phyloP scores from a whole-genome alignment of 768 basidiomycete genomes.

The Termitomyces sp. region DNA sequence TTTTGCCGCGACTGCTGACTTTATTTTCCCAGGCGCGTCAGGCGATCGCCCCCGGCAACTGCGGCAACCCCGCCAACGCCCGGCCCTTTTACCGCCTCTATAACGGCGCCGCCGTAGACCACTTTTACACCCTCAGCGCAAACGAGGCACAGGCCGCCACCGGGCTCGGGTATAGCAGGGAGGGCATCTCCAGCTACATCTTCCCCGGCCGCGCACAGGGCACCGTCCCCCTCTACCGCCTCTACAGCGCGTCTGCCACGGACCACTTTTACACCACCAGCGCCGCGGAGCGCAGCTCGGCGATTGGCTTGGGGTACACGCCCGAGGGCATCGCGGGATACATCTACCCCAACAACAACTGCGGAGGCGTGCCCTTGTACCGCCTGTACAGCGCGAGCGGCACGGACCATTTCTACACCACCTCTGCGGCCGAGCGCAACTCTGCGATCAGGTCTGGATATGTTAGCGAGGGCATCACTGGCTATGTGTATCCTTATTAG shows the following conservation, averaged over 20 bases:
- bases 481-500: conserved; percentile 7
- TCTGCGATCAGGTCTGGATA: conserved; percentile 1
- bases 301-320: conserved; percentile 7
- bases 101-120: conserved; percentile 2
- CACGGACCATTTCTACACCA: conserved; percentile 20
- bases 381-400: conserved; percentile 11
- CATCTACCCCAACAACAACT: conserved; percentile 8
- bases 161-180: not conserved
- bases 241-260: conserved; percentile 7
- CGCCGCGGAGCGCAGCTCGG: conserved; percentile 10
- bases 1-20: too few relatives aligned
- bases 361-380: conserved; percentile 14
- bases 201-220: conserved; percentile 2
- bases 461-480: conserved; percentile 5
- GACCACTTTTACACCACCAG: conserved; percentile 21
- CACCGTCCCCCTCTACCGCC: conserved; percentile 18
- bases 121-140: conserved; percentile 11
- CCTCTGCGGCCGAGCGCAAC: conserved; percentile 5
- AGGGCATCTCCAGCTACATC: conserved; percentile 12
- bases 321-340: conserved; percentile 15
- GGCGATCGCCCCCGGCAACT: not conserved
- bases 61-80: not conserved
- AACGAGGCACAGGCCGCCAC: conserved; percentile 5
- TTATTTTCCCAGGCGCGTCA: not conserved
- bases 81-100: conserved; percentile 1